These are phyloP conservation scores for Termitomyces sp. DNA, from an alignment of 768 basidiomycete genomes.

Conservation along the genomic window DNA sequence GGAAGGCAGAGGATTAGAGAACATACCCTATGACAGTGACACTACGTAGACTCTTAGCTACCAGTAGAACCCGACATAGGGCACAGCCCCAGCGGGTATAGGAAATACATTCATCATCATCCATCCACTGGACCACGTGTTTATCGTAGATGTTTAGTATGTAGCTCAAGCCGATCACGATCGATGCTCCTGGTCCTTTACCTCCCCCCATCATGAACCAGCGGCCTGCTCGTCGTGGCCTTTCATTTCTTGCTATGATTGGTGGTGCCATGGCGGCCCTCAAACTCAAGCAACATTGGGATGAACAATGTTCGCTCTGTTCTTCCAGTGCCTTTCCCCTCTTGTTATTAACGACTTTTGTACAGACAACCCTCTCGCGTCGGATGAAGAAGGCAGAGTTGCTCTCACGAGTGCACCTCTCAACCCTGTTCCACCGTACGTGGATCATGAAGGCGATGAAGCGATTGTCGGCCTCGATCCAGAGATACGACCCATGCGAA, in stretches of 20 bases:
- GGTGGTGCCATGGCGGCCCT: slow-evolving; percentile 41
- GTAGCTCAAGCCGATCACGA: too few species aligned
- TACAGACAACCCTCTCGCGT: slow-evolving; percentile 38
- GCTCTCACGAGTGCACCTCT: slow-evolving; percentile 20
- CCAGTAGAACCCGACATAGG: too few species aligned
- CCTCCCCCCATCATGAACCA: slow-evolving; percentile 12
- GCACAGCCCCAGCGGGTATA: too few species aligned
- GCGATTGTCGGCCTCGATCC: slow-evolving; percentile 29
- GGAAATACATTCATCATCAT: too few species aligned
- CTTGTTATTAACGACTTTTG: not conserved
- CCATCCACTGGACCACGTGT: too few species aligned
- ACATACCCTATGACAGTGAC: too few species aligned
- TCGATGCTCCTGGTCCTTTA: not conserved
- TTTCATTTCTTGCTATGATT: slow-evolving; percentile 41
- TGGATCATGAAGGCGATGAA: slow-evolving; percentile 22
- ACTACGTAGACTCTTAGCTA: too few species aligned
- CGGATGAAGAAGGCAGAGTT: slow-evolving; percentile 38
- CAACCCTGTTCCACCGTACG: slow-evolving; percentile 7
- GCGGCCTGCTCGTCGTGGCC: slow-evolving; percentile 9
- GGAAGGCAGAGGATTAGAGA: too few species aligned
- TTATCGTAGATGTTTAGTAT: too few species aligned
- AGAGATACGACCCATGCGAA: slow-evolving; percentile 22
- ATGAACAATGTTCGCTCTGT: slow-evolving; percentile 36
- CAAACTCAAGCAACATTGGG: slow-evolving; percentile 43
- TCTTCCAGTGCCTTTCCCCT: not conserved